Conservation (phyloP, 1,139 yeast species). For the Lodderomyces jiufengensis region DNA sequence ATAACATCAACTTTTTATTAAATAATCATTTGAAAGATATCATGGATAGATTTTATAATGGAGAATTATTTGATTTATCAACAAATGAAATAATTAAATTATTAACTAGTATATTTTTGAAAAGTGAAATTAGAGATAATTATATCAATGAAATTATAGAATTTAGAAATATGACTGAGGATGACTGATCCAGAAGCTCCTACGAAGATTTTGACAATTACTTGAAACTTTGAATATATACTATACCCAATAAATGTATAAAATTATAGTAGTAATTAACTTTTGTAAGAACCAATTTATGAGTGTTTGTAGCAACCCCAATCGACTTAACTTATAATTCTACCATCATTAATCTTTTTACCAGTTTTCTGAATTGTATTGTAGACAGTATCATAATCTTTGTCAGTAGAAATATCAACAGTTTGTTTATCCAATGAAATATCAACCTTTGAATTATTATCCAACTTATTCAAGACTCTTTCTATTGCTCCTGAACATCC, state of each 20-base stretch:
- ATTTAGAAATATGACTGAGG: constrained; percentile 18
- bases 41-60: constrained; percentile 66
- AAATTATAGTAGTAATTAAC: too few species aligned
- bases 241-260: too few species aligned
- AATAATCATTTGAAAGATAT: constrained; percentile 63
- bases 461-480: constrained; percentile 67
- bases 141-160: constrained; percentile 58
- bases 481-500: constrained; percentile 89
- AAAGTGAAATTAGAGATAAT: constrained; percentile 60
- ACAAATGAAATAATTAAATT: constrained; percentile 63
- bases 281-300: too few species aligned
- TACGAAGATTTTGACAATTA: too few species aligned
- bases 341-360: constrained; percentile 71
- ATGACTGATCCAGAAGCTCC: too few species aligned
- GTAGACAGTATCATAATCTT: constrained; percentile 70
- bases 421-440: constrained; percentile 78
- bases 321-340: constrained; percentile 34
- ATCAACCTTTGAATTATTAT: constrained; percentile 69
- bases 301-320: too few species aligned
- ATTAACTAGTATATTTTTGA: constrained; percentile 61
- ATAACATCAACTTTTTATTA: constrained; percentile 44
- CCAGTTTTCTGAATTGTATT: constrained; percentile 88
- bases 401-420: constrained; percentile 69
- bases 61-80: constrained; percentile 67
- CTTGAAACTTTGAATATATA: too few species aligned